These are phyloP conservation scores for Boletus reticulatus DNA, from an alignment of 768 basidiomycete species.

Conservation along the genomic window DNA sequence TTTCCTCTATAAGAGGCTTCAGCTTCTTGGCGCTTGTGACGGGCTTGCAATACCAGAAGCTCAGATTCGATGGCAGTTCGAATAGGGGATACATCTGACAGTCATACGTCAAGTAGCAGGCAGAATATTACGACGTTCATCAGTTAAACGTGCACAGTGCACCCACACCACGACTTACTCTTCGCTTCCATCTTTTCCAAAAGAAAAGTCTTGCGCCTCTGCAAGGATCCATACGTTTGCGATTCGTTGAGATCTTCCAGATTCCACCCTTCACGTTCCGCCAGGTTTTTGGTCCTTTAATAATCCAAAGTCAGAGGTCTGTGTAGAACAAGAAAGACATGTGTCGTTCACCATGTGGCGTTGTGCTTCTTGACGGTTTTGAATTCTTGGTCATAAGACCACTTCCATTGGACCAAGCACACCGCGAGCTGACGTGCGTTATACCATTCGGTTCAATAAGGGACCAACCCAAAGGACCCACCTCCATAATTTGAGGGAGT, in stretches of 20 bases:
- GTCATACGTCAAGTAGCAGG: not conserved
- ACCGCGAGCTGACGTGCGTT: slow-evolving; percentile 19
- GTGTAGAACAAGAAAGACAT: not conserved
- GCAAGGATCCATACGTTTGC: slow-evolving; percentile 39
- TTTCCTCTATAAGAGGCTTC: slow-evolving; percentile 26
- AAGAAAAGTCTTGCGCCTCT: slow-evolving; percentile 35
- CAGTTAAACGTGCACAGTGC: not conserved
- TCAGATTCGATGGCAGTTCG: slow-evolving; percentile 27
- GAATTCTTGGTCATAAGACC: slow-evolving; percentile 8
- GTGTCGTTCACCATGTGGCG: slow-evolving; percentile 13
- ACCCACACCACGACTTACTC: slow-evolving; percentile 32
- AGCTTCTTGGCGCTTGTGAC: slow-evolving; percentile 25
- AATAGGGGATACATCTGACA: slow-evolving; percentile 21
- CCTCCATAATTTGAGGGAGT: slow-evolving; percentile 17
- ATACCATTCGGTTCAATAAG: not conserved
- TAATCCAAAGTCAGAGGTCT: not conserved
- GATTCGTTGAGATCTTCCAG: slow-evolving; percentile 40
- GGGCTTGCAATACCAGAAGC: slow-evolving; percentile 25
- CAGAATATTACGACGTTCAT: not conserved
- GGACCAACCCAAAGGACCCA: slow-evolving; percentile 1
- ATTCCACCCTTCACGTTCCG: slow-evolving; percentile 42
- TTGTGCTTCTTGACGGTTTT: slow-evolving; percentile 6
- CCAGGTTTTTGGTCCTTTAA: slow-evolving; percentile 37
- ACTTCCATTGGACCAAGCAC: slow-evolving; percentile 28
- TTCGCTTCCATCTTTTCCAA: slow-evolving; percentile 36